Base-by-base conservation (phyloP, 2,329 filamentous ascomycete species). In the Aureobasidium sp. region DNA sequence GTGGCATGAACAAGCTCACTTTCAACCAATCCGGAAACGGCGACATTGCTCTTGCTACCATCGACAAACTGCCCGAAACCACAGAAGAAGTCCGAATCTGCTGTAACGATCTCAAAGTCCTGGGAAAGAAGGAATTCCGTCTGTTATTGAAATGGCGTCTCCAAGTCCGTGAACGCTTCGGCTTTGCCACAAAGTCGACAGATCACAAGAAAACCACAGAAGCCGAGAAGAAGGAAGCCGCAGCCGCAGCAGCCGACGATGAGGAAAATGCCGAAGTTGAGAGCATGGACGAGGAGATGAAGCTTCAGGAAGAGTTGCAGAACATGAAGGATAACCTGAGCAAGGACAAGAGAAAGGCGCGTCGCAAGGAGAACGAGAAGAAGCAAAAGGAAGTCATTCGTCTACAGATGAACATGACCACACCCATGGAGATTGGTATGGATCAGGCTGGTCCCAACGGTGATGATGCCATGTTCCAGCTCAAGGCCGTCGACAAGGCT, bases 391-490 rank as follows among this genome's bases (percentile, higher is more conserved):
- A 98, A 70, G 94, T 98, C 67, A 86, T 97, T n/a, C 90, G 96
- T 40, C 92, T 99, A 91, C 96, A 99, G 79, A 90, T 99, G 83
- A 91, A 98, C 81, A 99, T 99, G 96, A 91, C 91, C 2, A 93
- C 94, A 0, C 96, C 96, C 10, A 96, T 94, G 85, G 96, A 99
- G 70, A 97, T 99, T 69, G 96, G 96, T 74, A 88, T 97, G 81
- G 96, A 97, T 76, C 94, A 96, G 79, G 82, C 88, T 29, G 93
- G 93, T 0, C 92, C 93, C 0, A 84, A 88, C 58, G 95, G 93
- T 29, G 90, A 94, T 48, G 93, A 94, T 53, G 85, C 93, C 33
- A 96, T 97, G 84, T 99, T 99, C 77, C 89, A 89, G 3, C 85
- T 98, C 54, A 97, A 94, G 78, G 83, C 89, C 11, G 87, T 97